Conservation (phyloP, 768 basidiomycete species). For the Boletus rubescentipes region DNA sequence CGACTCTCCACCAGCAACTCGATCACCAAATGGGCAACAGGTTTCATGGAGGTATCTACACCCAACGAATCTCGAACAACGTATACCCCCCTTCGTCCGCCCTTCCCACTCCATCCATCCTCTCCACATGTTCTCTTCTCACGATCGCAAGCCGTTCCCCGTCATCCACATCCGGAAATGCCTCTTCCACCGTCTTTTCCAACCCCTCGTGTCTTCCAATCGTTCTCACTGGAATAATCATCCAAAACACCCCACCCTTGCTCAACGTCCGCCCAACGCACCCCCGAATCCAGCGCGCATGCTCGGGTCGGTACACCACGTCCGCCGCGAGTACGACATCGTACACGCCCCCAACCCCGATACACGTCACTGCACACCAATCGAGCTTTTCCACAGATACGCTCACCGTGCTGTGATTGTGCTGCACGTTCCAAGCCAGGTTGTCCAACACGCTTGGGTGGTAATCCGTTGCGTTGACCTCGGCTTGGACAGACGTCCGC, state of each 20-base stretch:
- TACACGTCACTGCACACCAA: constrained; percentile 52
- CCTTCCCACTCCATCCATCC: constrained; percentile 56
- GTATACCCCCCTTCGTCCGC: constrained; percentile 70
- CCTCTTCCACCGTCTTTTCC: constrained; percentile 51
- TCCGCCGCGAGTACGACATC: constrained; percentile 79
- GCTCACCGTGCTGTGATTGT: constrained; percentile 43
- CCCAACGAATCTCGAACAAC: constrained; percentile 71
- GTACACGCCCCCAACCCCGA: constrained; percentile 38
- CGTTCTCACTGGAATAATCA: constrained; percentile 68
- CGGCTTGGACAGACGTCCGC: constrained; percentile 10
- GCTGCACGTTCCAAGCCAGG: constrained; percentile 54
- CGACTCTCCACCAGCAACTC: too few species aligned
- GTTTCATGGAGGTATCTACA: not conserved
- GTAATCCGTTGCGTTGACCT: constrained; percentile 72
- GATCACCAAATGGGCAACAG: too few species aligned
- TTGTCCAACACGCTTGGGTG: constrained; percentile 76
- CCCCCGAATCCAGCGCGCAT: constrained; percentile 65
- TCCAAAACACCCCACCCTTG: constrained; percentile 58
- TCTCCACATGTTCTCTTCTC: constrained; percentile 45
- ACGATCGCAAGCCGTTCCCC: constrained; percentile 44
- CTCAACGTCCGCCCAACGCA: constrained; percentile 56
- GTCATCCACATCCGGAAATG: constrained; percentile 39
- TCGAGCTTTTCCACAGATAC: constrained; percentile 56
- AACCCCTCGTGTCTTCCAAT: constrained; percentile 63
- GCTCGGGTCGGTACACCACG: constrained; percentile 70